These are phyloP conservation scores for Aureobasidium sp. DNA, from an alignment of 2,329 filamentous ascomycete species.

Conservation along the genomic window DNA sequence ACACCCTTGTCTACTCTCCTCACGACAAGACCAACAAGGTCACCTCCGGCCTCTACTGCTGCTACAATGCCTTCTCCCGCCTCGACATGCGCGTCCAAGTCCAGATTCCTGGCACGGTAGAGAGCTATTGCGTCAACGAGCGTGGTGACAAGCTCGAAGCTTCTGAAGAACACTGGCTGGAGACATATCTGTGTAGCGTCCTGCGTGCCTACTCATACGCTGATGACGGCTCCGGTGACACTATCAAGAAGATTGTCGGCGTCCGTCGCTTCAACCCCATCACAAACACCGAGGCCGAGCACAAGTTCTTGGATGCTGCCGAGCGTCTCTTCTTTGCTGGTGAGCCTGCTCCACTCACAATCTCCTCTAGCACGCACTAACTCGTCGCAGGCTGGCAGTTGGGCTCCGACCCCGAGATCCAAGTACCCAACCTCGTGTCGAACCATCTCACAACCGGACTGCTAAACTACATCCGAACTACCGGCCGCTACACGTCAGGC, in stretches of 20 bases:
- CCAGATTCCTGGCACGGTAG: slow-evolving; percentile 90
- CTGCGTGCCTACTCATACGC: slow-evolving; percentile 93
- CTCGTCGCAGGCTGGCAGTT: slow-evolving; percentile 72
- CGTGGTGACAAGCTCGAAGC: slow-evolving; percentile 89
- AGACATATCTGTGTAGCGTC: slow-evolving; percentile 94
- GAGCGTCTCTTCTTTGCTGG: slow-evolving; percentile 93
- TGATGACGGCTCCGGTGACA: slow-evolving; percentile 88
- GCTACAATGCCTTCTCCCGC: slow-evolving; percentile 98
- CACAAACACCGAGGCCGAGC: slow-evolving; percentile 95
- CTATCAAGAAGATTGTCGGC: slow-evolving; percentile 95
- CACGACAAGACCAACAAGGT: slow-evolving; percentile 82
- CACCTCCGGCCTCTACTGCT: slow-evolving; percentile 90
- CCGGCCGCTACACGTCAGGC: slow-evolving; percentile 85
- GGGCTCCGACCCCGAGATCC: slow-evolving; percentile 92
- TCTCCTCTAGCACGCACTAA: slow-evolving; percentile 11
- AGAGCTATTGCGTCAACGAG: slow-evolving; percentile 97
- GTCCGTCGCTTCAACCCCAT: slow-evolving; percentile 95
- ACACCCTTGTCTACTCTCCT: slow-evolving; percentile 88
- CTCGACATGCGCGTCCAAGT: slow-evolving; percentile 98
- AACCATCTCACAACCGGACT: slow-evolving; percentile 94
- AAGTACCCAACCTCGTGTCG: slow-evolving; percentile 92
- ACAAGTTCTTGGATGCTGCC: slow-evolving; percentile 88
- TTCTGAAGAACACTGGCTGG: slow-evolving; percentile 90
- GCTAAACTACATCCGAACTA: slow-evolving; percentile 90
- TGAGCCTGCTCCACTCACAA: slow-evolving; percentile 29